Evolutionary conservation across 495 filamentous ascomycete species (phyloP), one percentile per base, ranked within the genome.

Genomic region (Cercophora newfieldiana): DNA sequence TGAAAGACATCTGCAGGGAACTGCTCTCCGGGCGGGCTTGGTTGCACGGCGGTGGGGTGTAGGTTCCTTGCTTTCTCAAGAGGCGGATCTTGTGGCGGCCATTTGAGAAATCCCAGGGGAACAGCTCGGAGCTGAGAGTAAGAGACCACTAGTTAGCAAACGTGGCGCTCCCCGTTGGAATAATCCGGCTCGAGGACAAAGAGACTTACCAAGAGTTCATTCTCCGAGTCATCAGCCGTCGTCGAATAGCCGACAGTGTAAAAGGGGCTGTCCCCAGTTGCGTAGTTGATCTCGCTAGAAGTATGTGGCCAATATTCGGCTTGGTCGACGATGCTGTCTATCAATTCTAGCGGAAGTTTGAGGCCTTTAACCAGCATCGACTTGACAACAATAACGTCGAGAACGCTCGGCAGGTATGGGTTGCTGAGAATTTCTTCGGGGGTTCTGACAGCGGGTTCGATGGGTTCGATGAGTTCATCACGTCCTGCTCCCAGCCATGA

Each of bases 281-380:
- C 51, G 61, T 63, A 77, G 31, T 70, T 62, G 14, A 74, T 33
- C 33, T 69, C 66, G 5, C 74, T 71, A 3, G 79, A 74, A 0
- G 81, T 79, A 61, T 83, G 81, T 0, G 85, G 83, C 90, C 90
- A 93, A 70, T 92, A 92, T 73, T 91, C 89, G 22, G 89, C 89
- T 47, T 77, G 73, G 69, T 91, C 90, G 59, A 91, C 69, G 33
- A 93, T 86, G 58, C 79, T 74, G 73, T 92, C 88, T n/a, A 91
- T 71, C 22, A 93, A 69, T 65, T 93, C 90, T 1, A 77, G 66
- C 0, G 90, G 90, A 0, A 91, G 73, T 1, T 71, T 64, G 33
- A 79, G 71, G 7, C 70, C 63, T 49, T 79, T 71, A 31, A 29
- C 64, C 7, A 85, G 68, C 66, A 84, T 81, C 7, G 69, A 61